Evolutionary conservation across 352 stramenopile species (phyloP), one percentile per base, ranked within the genome.

Genomic region (Globisporangium polare): DNA sequence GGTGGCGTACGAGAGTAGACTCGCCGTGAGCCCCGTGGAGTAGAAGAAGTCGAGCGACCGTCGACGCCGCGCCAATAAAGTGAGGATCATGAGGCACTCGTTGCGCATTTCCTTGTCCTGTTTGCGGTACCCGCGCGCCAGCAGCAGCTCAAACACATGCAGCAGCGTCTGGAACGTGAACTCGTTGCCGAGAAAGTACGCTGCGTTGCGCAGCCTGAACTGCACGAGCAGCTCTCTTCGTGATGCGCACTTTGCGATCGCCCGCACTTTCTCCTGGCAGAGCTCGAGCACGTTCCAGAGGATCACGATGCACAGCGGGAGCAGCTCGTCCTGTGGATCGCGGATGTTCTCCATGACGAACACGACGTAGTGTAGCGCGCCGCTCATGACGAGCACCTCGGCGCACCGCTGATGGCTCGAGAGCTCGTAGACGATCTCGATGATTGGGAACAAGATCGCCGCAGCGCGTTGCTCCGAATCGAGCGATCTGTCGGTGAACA

Each of bases 101-200:
- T 94, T 94, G 33, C 84, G 78, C 53, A 89, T 71, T 55, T 89
- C 82, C 66, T 92, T 92, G 66, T 92, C 82, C 62, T 94, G 82
- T 53, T 79, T 69, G 8, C 84, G 80, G 58, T 86, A 88, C 1
- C 84, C 82, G 5, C 74, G 67, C 7, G 71, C 58, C 1, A 94
- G 68, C 29, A 92, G 63, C 24, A 87, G 54, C 58, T 88, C 77
- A 22, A 92, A 52, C 1, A 75, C 67, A 45, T 86, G 77, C 15
- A 90, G 70, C 22, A 94, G 67, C 9, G 79, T 65, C 35, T 84
- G 65, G 39, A 90, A 73, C 1, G 78, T 78, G 45, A 88, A 81
- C 49, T 79, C 72, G 42, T 72, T 90, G 8, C 69, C 68, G 31
- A 94, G 67, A 49, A 86, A 88, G 56, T 77, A 86, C 4, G 72